Conservation (phyloP, 176 grass and related monocot species). For the Saccharum spontaneum region DNA sequence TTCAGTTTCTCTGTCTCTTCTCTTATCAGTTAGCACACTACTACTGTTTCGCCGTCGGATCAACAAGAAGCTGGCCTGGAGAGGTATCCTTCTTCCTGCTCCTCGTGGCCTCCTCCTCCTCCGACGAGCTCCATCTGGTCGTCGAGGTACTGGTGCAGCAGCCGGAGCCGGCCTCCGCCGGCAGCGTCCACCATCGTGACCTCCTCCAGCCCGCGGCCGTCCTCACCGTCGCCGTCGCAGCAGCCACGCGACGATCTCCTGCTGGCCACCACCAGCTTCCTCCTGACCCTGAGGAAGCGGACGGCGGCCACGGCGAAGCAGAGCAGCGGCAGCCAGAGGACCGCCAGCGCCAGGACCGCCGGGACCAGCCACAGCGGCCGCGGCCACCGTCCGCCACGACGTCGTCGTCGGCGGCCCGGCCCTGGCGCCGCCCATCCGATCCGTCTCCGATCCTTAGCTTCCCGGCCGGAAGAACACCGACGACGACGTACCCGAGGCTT, state of each 20-base stretch:
- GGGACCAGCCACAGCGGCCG: conserved; percentile 40
- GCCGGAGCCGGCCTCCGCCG: conserved; percentile 8
- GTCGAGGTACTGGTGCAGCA: conserved; percentile 63
- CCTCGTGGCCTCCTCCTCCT: background rate
- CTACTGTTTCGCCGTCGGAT: background rate
- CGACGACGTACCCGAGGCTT: background rate
- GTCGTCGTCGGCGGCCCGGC: background rate
- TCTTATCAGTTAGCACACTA: no score
- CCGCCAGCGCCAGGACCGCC: conserved; percentile 36
- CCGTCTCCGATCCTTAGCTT: background rate
- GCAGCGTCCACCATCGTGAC: no score
- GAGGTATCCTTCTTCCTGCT: background rate
- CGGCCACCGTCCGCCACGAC: conserved; percentile 8
- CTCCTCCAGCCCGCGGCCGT: background rate
- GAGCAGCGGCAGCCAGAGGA: conserved; percentile 53
- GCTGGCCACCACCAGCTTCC: background rate
- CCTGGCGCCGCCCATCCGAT: background rate
- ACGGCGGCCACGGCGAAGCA: conserved; percentile 44
- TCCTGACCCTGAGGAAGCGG: conserved; percentile 39
- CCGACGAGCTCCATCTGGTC: conserved; percentile 76
- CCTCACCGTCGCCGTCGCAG: background rate
- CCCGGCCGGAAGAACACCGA: background rate
- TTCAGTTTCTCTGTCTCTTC: no score
- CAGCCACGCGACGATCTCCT: background rate
- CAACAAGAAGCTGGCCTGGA: background rate